Evolutionary conservation across 768 basidiomycete genomes (phyloP).

Genomic region (Pulveroboletus ravenelii): DNA sequence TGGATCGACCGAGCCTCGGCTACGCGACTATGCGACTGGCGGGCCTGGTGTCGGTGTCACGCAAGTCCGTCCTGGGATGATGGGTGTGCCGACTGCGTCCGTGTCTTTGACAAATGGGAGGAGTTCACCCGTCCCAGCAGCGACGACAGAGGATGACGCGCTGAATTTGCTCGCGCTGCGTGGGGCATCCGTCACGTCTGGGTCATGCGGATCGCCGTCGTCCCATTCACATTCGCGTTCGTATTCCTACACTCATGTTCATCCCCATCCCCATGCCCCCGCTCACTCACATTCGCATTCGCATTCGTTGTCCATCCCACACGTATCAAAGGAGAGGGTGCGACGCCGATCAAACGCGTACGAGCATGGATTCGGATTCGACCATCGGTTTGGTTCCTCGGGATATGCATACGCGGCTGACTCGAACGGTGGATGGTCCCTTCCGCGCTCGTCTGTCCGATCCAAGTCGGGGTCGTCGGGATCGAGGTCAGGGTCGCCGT

Average conservation of each 20-base stretch:
- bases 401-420: conserved; percentile 7
- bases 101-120: not conserved
- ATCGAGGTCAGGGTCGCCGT: conserved; percentile 31
- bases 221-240: conserved; percentile 1
- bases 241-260: not conserved
- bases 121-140: conserved; percentile 4
- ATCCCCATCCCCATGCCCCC: not conserved
- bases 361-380: conserved; percentile 8
- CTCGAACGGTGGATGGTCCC: conserved; percentile 47
- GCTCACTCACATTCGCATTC: not conserved
- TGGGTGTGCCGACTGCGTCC: conserved; percentile 32
- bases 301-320: conserved; percentile 1
- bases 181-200: conserved; percentile 5
- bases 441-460: conserved; percentile 50
- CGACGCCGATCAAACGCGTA: conserved; percentile 15
- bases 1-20: conserved; percentile 44
- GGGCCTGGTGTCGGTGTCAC: conserved; percentile 39
- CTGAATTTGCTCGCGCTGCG: conserved; percentile 23
- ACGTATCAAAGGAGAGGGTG: not conserved
- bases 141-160: conserved; percentile 24
- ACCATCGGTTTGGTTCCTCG: not conserved
- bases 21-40: conserved; percentile 60
- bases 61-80: conserved; percentile 55
- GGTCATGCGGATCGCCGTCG: not conserved
- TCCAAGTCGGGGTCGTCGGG: conserved; percentile 36